phyloP scores from a whole-genome alignment of 2,329 filamentous ascomycete genomes.

The Sclerotinia spermophila region DNA sequence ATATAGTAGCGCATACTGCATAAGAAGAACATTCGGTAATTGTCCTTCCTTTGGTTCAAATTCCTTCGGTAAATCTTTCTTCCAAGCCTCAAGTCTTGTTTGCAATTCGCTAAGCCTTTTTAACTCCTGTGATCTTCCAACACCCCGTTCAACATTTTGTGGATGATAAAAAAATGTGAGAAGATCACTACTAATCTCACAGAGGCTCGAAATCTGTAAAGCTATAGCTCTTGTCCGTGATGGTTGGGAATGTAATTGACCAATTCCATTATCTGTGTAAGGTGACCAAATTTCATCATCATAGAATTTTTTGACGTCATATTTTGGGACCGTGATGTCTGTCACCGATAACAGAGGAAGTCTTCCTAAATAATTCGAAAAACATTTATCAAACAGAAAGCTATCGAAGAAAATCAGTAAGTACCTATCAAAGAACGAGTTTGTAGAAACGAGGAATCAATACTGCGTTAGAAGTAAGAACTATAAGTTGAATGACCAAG shows the following conservation, averaged over 20 bases:
- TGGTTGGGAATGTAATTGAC: slow-evolving; percentile 69
- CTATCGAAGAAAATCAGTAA: slow-evolving; percentile 36
- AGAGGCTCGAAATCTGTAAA: slow-evolving; percentile 76
- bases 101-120: slow-evolving; percentile 93
- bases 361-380: slow-evolving; percentile 94
- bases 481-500: neutral
- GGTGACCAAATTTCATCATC: slow-evolving; percentile 64
- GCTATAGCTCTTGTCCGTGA: slow-evolving; percentile 78
- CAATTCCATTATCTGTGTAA: slow-evolving; percentile 79
- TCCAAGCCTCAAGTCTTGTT: slow-evolving; percentile 85
- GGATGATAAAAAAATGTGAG: slow-evolving; percentile 91
- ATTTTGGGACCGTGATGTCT: slow-evolving; percentile 80
- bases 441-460: neutral
- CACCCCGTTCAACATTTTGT: slow-evolving; percentile 56
- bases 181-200: slow-evolving; percentile 90
- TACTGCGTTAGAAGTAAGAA: neutral
- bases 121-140: slow-evolving; percentile 77
- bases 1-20: slow-evolving; percentile 65
- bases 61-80: slow-evolving; percentile 75
- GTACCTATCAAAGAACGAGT: neutral
- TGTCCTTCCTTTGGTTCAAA: slow-evolving; percentile 87
- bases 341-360: slow-evolving; percentile 79
- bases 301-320: slow-evolving; percentile 57
- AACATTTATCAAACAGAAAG: slow-evolving; percentile 97
- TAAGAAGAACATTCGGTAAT: slow-evolving; percentile 72